Evolutionary conservation across 768 basidiomycete genomes (phyloP).

Genomic region (Hypsizygus marmoreus): DNA sequence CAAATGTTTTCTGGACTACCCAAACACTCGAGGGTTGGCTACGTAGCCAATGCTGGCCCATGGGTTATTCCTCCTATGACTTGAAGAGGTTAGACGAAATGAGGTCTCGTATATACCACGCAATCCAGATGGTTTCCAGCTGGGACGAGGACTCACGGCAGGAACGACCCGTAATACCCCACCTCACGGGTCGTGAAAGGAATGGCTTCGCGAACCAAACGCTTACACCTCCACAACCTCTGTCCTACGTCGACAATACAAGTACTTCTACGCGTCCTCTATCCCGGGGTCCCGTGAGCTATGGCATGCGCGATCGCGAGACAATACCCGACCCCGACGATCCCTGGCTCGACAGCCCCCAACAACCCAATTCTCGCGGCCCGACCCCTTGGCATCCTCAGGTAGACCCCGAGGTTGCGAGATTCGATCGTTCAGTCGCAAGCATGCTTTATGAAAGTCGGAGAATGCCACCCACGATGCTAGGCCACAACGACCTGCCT

Average conservation of each 20-base stretch:
- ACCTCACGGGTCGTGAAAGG: background rate
- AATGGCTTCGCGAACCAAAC: background rate
- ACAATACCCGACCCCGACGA: background rate
- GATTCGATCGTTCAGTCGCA: constrained; percentile 3
- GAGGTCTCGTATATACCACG: constrained; percentile 54
- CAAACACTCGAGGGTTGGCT: constrained; percentile 60
- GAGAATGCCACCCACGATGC: background rate
- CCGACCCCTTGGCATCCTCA: background rate
- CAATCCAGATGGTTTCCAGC: constrained; percentile 38
- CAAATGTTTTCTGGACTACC: constrained; percentile 56
- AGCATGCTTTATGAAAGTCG: background rate
- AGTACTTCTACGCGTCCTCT: no score
- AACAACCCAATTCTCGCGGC: background rate
- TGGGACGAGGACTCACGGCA: constrained; percentile 19
- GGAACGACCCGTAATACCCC: constrained; percentile 5
- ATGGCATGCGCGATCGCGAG: background rate
- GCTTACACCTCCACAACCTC: background rate
- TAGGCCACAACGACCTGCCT: background rate
- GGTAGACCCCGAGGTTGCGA: background rate
- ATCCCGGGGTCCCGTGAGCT: no score
- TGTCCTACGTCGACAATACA: no score
- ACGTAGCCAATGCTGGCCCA: constrained; percentile 57
- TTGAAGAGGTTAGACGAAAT: constrained; percentile 45
- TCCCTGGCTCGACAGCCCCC: background rate
- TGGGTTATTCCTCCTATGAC: constrained; percentile 58